Evolutionary conservation across 2,329 filamentous ascomycete genomes (phyloP), one percentile per base, ranked within the genome.

Genomic region (Trichoderma atroviride): DNA sequence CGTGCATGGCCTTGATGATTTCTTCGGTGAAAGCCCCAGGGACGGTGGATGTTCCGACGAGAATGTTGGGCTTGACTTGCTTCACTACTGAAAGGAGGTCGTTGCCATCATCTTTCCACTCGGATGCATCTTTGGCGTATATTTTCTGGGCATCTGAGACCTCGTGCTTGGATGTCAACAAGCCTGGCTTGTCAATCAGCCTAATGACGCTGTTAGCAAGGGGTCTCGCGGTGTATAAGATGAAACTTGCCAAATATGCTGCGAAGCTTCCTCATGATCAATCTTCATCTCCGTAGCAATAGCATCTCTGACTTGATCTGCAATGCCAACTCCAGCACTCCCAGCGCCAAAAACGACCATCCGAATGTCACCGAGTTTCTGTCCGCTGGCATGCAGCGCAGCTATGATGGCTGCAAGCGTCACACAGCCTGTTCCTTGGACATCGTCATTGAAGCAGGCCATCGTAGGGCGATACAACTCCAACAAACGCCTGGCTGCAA

Each of bases 371-470:
- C 83, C 80, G 52, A 96, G 82, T 64, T 90, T 87, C 65, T 90
- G 81, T 3, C 88, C 84, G 70, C 85, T 89, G 9, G 95, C 89
- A 70, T 92, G 88, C 9, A 94, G 82, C 0, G 88, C 93, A 0
- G 93, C 88, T 82, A 93, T 89, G 71, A 97, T 90, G 1, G 91
- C 93, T 0, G 93, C 93, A 0, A 97, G 85, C 0, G 94, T 95
- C 0, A 97, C 93, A 70, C 92, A 95, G 0, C 93, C 94, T 0
- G 94, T 97, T 1, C 93, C 94, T 78, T 97, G 93, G 0, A 97
- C 89, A 77, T 97, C 93, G 70, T 97, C 94, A 75, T 97, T 97
- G 84, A 97, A 97, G 78, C 93, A 96, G 0, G 93, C 85, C 9
- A 95, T 90, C 61, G 91, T 76, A 0, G 89, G 85, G 0, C 90